These are phyloP conservation scores for Amylocarpus encephaloides DNA, from an alignment of 2,329 filamentous ascomycete genomes.

Conservation along the genomic window DNA sequence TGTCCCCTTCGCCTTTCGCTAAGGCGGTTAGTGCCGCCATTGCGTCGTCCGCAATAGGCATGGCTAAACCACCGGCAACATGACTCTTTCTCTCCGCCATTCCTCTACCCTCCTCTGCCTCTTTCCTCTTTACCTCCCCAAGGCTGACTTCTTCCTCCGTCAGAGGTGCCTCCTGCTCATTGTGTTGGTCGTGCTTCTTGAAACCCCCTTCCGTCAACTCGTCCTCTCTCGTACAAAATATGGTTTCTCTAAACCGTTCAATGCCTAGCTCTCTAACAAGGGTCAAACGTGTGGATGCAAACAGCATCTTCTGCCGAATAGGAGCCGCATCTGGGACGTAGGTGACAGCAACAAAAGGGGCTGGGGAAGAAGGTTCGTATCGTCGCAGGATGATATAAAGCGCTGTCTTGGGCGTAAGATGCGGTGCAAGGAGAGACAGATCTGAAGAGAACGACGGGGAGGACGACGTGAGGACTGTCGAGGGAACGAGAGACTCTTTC, in stretches of 20 bases:
- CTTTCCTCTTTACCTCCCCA: slow-evolving; percentile 66
- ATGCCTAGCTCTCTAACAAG: slow-evolving; percentile 70
- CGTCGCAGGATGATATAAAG: slow-evolving; percentile 72
- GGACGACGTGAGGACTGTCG: slow-evolving; percentile 47
- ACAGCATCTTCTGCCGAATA: slow-evolving; percentile 82
- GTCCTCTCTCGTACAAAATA: slow-evolving; percentile 63
- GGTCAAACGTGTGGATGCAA: slow-evolving; percentile 70
- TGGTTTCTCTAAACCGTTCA: slow-evolving; percentile 70
- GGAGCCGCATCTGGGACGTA: slow-evolving; percentile 75
- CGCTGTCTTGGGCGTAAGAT: slow-evolving; percentile 60
- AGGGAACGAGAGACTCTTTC: slow-evolving; percentile 60
- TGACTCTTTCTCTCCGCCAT: slow-evolving; percentile 51
- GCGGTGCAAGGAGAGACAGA: slow-evolving; percentile 53
- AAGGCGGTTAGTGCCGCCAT: slow-evolving; percentile 57
- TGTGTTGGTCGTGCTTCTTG: slow-evolving; percentile 64
- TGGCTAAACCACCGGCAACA: slow-evolving; percentile 38
- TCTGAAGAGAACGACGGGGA: slow-evolving; percentile 56
- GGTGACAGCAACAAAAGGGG: slow-evolving; percentile 59
- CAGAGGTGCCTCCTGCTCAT: slow-evolving; percentile 58
- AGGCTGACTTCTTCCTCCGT: slow-evolving; percentile 72
- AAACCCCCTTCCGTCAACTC: slow-evolving; percentile 68
- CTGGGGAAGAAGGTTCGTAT: slow-evolving; percentile 44
- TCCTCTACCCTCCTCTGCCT: slow-evolving; percentile 66
- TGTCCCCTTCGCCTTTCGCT: slow-evolving; percentile 40
- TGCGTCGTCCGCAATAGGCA: slow-evolving; percentile 54